Evolutionary conservation across 495 filamentous ascomycete genomes (phyloP), one percentile per base, ranked within the genome.

Genomic region (Rusavskia elegans): DNA sequence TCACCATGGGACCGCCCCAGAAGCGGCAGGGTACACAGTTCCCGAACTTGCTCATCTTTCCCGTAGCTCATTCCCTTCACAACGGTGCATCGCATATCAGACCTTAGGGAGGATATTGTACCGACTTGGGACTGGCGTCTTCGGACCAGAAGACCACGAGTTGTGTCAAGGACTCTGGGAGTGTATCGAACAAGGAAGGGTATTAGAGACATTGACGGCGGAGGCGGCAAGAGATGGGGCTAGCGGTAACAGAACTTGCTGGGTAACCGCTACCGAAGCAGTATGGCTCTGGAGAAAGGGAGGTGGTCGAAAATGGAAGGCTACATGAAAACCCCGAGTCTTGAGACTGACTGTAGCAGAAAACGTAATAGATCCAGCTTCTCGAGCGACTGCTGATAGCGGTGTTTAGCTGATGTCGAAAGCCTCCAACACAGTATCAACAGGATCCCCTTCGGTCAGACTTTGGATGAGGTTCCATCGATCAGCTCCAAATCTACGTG

Each of bases 21-120:
- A 92, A 59, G 87, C 89, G 0, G 92, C 92, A 0, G 92, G 92
- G 0, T 98, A 98, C 64, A 96, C 93, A 1, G 75, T 98, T 27
- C 82, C 83, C 0, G 92, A 98, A 65, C 73, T 98, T 2, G 84
- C 89, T 8, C 77, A 83, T 17, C 70, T 96, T 36, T 80, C 85
- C 21, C 75, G 88, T n/a, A 89, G 83, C 40, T 76, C 81, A 0
- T 87, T 93, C 49, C 78, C 93, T 4, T 77, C 81, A 1, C 92
- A 98, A 68, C 73, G 93, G 1, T 98, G 92, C 57, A 70, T 98
- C 13, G 89, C 93, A 1, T 95, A 85, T 66, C 90, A 93, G 65
- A 89, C 87, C 0, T 71, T 97, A 5, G 92, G 92, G 1, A 72
- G 92, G 13, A 75, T 98, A 17, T 58, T 96, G 30, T 96, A 86